Conservation (phyloP, 2,329 filamentous ascomycete genomes). For the Neopestalotiopsis sp. region DNA sequence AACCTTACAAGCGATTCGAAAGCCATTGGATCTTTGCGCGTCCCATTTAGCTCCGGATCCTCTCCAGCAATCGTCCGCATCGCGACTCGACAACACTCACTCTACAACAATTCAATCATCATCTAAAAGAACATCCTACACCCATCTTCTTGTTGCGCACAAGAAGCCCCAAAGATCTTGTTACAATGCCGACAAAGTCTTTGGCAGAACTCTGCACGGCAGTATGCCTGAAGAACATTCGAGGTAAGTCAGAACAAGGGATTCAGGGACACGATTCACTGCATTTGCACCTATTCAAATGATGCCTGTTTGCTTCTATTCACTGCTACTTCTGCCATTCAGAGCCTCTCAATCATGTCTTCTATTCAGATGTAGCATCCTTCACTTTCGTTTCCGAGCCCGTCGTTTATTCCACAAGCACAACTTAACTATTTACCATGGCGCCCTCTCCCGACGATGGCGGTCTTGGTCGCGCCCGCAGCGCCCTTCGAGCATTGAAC, state of each 20-base stretch:
- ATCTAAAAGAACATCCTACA: not conserved
- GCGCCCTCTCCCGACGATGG: not conserved
- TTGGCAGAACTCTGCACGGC: conserved; percentile 56
- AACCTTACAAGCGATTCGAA: too few species aligned
- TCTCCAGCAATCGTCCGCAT: not conserved
- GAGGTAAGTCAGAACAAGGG: conserved; percentile 28
- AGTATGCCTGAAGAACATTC: conserved; percentile 58
- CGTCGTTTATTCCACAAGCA: not conserved
- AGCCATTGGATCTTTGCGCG: too few species aligned
- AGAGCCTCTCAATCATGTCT: not conserved
- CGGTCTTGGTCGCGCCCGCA: not conserved
- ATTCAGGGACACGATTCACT: not conserved
- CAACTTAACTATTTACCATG: not conserved
- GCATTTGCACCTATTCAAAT: not conserved
- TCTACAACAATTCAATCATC: conserved; percentile 9
- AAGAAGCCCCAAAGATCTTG: not conserved
- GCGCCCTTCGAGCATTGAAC: not conserved
- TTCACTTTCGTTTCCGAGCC: not conserved
- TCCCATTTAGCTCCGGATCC: not conserved
- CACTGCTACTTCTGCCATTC: not conserved
- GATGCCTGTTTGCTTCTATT: not conserved
- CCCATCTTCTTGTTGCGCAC: not conserved
- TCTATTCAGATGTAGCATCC: not conserved
- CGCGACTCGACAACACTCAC: not conserved
- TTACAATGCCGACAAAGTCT: conserved; percentile 50